phyloP scores from a whole-genome alignment of 768 basidiomycete species.

The Coprinellus micaceus region DNA sequence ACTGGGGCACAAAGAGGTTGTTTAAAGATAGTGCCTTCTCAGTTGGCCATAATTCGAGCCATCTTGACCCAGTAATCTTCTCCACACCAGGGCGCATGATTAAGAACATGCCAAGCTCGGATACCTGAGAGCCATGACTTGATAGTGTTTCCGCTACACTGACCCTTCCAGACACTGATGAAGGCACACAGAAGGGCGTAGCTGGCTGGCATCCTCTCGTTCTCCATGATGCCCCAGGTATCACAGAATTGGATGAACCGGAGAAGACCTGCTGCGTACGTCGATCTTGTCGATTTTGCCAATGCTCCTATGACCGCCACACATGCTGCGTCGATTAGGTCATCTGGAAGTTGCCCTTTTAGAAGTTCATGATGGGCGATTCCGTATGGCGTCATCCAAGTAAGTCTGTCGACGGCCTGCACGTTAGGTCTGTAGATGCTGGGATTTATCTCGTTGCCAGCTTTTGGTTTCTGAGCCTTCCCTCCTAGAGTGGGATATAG shows the following conservation, averaged over 20 bases:
- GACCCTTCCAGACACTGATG: neutral
- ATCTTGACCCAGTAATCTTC: constrained; percentile 22
- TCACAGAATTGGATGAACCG: constrained; percentile 23
- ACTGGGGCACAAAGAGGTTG: constrained; percentile 27
- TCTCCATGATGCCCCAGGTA: constrained; percentile 12
- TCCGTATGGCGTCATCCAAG: constrained; percentile 7
- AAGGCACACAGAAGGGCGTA: constrained; percentile 15
- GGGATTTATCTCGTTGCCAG: neutral
- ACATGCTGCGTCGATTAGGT: neutral
- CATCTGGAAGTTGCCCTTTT: constrained; percentile 1
- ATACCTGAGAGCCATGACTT: constrained; percentile 33
- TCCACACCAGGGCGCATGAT: constrained; percentile 34
- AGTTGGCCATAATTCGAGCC: constrained; percentile 11
- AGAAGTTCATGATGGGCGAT: neutral
- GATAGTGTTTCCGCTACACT: constrained; percentile 18
- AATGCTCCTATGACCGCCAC: constrained; percentile 6
- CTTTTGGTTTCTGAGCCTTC: constrained; percentile 5
- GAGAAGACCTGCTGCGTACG: constrained; percentile 18
- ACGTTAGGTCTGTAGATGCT: constrained; percentile 10
- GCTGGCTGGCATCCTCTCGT: constrained; percentile 17
- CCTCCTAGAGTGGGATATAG: too few relatives aligned
- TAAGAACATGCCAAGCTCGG: constrained; percentile 32
- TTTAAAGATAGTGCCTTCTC: constrained; percentile 18
- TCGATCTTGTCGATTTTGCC: neutral
- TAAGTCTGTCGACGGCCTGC: constrained; percentile 2